Base-by-base conservation (phyloP, 345 rosid species). In the Psidium guajava region DNA sequence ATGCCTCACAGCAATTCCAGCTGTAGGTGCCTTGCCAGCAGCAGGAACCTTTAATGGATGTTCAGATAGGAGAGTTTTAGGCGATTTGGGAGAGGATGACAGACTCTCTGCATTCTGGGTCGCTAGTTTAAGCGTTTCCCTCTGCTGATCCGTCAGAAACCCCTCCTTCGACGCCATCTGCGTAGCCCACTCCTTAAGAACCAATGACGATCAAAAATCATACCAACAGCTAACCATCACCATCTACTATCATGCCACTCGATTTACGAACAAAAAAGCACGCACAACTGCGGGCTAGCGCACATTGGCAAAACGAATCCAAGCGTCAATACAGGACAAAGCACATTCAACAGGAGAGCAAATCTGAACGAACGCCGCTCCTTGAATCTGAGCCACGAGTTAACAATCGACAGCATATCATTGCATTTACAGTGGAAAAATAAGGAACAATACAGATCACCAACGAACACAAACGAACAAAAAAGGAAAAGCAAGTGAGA, bases 61-160 rank as follows among this genome's bases (percentile, higher is more conserved):
- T 80, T 98, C 99, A 55, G 95, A 89, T 53, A 91, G 92, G 32
- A 95, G 85, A 44, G 92, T 86, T 54, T 92, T 87, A 2, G 95
- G 97, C 55, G 99, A 97, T 87, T 90, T 97, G 1, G 98, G 98
- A 1, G 99, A 94, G 6, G 98, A 95, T 3, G 99, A 94, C 87
- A 91, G 83, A 52, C 10, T 89, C 16, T 90, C 98, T 7, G 86
- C 88, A 87, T 90, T 95, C 83, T 88, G 91, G 81, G 93, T 92
- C 1, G 99, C 99, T 87, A 92, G 11, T 90, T 98, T 94, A 86
- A 98, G 69, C 86, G 85, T 90, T 59, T 96, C 95, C 94, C 99
- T 91, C 91, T 98, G 98, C 84, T 92, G 93, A 14, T 92, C 93
- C 25, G 99, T 96, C 87, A 98, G 90, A 84, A 96, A 92, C 40